phyloP scores from a whole-genome alignment of 2,329 filamentous ascomycete species.

The Xenosphaeropsis pyriputrescens region DNA sequence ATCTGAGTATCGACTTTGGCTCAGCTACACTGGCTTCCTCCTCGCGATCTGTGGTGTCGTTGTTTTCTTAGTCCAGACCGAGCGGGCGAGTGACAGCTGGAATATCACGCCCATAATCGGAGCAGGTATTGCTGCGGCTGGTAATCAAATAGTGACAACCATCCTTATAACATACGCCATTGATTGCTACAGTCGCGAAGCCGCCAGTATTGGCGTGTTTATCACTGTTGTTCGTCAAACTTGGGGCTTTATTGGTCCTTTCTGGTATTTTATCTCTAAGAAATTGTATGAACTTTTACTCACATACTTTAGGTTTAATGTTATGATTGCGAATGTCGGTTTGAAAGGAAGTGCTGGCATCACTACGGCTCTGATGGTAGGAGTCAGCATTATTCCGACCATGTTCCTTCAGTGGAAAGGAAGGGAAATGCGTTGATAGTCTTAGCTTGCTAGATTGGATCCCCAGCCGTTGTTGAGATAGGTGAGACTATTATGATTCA shows the following conservation, averaged over 20 bases:
- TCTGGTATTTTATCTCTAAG: constrained; percentile 4
- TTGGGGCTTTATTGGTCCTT: constrained; percentile 26
- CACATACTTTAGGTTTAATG: constrained; percentile 14
- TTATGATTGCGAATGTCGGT: constrained; percentile 19
- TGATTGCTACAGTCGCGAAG: constrained; percentile 37
- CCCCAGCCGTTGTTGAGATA: too few relatives aligned
- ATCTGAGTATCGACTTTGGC: constrained; percentile 40
- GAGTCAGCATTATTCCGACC: constrained; percentile 14
- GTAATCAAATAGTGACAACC: constrained; percentile 46
- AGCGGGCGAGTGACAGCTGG: constrained; percentile 19
- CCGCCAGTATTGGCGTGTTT: constrained; percentile 42
- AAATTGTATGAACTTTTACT: neutral
- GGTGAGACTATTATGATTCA: too few relatives aligned
- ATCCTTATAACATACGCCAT: constrained; percentile 44
- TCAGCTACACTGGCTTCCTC: constrained; percentile 35
- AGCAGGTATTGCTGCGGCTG: constrained; percentile 30
- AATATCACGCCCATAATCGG: constrained; percentile 42
- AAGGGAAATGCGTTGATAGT: too few relatives aligned
- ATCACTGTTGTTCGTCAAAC: constrained; percentile 39
- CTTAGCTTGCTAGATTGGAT: too few relatives aligned
- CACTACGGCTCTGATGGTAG: constrained; percentile 19
- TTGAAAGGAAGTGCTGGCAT: constrained; percentile 18
- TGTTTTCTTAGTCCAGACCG: constrained; percentile 31
- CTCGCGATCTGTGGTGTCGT: constrained; percentile 34
- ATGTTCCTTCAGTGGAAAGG: constrained; percentile 14